Base-by-base conservation (phyloP, 148 eudicot genomes). In the Fagopyrum tataricum region DNA sequence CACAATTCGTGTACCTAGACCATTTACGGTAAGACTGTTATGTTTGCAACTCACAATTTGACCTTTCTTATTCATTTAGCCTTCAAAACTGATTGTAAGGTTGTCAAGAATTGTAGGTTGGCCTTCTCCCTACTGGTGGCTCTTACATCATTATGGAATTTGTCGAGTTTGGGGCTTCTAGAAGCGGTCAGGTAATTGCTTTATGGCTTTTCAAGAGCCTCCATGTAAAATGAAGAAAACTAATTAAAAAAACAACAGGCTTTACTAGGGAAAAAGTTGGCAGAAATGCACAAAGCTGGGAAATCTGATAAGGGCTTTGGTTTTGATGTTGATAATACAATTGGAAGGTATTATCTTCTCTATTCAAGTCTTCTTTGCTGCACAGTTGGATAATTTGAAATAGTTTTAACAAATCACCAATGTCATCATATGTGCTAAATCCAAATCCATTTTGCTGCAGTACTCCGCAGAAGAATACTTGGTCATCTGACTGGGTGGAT, bases 111-210 rank as follows among this genome's bases (percentile, higher is more conserved):
- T 73, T 80, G 78, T 77, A 95, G 99, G 83, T 90, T 48, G 99
- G 99, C 75, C 62, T 91, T 72, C 77, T 95, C 20, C 94, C 94
- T 44, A 79, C 81, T 48, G 96, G 99, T 49, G 99, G 99, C 73
- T 95, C 99, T 18, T 95, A 77, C 82, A 95, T 95, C 77, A 95
- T 95, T 40, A 91, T 95, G 97, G 99, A 95, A 81, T 95, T 83
- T 48, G 84, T 95, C 44, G 97, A 92, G 78, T 92, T 92, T 81
- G 97, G 99, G 78, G 81, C 82, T 71, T 90, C 96, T 75, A 81
- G 91, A 81, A 82, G 91, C 40, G 79, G 87, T 74, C 99, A 95
- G 89, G 99, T 95, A 68, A 26, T 46, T 26, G 6, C 55, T 23
- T 2, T 70, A 41, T 73, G 62, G 76, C 14, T 5, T 64, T 37